Conservation (phyloP, 2,329 filamentous ascomycete genomes). For the Penicillium sp. region DNA sequence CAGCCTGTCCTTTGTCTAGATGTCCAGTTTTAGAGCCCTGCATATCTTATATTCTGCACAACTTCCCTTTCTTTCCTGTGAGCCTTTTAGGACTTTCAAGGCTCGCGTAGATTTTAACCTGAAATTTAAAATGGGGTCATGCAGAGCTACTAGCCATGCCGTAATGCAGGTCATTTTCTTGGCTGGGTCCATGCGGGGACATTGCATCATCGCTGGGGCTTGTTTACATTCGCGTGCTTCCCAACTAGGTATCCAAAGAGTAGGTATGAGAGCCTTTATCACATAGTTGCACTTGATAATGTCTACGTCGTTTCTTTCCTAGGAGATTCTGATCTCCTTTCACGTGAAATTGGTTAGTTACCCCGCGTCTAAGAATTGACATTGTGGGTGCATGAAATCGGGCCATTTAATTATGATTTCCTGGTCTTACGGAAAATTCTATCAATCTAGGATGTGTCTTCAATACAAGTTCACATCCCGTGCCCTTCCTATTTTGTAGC, state of each 20-base stretch:
- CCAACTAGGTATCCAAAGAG: neutral
- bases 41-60: constrained; percentile 17
- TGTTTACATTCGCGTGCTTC: neutral
- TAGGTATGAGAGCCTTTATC: neutral
- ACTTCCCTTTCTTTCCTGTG: neutral
- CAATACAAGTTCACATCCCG: too few relatives aligned
- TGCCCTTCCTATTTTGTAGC: too few relatives aligned
- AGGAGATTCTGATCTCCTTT: neutral
- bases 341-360: neutral
- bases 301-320: too few relatives aligned
- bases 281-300: too few relatives aligned
- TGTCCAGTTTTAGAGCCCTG: constrained; percentile 18
- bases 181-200: constrained; percentile 18
- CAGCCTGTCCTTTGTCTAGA: constrained; percentile 20
- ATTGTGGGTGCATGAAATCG: neutral
- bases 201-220: constrained; percentile 6
- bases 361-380: neutral
- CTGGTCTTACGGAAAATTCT: too few relatives aligned
- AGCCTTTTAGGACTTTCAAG: neutral
- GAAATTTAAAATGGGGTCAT: neutral
- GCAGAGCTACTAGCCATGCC: neutral
- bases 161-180: constrained; percentile 20
- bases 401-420: too few relatives aligned
- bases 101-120: neutral
- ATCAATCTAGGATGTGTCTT: too few relatives aligned